Evolutionary conservation across 1,284 basidiomycete genomes (phyloP), one percentile per base, ranked within the genome.

Genomic region (Calocybe gambosa): DNA sequence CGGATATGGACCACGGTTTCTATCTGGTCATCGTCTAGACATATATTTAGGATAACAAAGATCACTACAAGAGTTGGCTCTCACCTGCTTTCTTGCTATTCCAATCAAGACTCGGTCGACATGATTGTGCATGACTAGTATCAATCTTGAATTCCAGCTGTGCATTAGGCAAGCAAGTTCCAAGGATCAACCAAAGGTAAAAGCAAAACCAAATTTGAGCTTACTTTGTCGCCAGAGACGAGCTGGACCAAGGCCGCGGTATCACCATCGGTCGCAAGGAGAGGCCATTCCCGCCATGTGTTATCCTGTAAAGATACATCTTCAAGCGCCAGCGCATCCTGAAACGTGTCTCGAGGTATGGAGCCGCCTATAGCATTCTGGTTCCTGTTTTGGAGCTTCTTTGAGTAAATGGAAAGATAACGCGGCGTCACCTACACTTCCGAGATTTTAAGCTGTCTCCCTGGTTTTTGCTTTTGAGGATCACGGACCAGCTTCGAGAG

Each of bases 31-130:
- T 90, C 87, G 56, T 87, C 88, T 90, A 50, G n/a, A 34, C 29
- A 12, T 4, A 43, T 42, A 23, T 37, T 28, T 39, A 42, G 16
- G 23, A 18, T 35, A 18, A 23, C 13, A 37, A 15, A 9, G 3
- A 37, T 33, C 23, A 16, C 50, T 8, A 18, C 45, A 4, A 37
- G 5, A 29, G 42, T 9, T 13, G 26, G 42, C 21, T 20, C 70
- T 52, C 46, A 82, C 88, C 85, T 54, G 86, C 83, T 71, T 85
- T 89, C 70, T 89, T 89, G 64, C 88, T 90, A 54, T 90, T 86
- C 80, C 85, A 85, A 58, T 89, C 84, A 23, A 89, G 65, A 10
- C 60, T 64, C 10, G 66, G 56, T 7, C 83, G 74, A 19, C 74
- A 74, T 15, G 66, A 62, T 52, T 71, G 76, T 4, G 80, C 69